Base-by-base conservation (phyloP, 1,284 basidiomycete species). In the Somion occarium region DNA sequence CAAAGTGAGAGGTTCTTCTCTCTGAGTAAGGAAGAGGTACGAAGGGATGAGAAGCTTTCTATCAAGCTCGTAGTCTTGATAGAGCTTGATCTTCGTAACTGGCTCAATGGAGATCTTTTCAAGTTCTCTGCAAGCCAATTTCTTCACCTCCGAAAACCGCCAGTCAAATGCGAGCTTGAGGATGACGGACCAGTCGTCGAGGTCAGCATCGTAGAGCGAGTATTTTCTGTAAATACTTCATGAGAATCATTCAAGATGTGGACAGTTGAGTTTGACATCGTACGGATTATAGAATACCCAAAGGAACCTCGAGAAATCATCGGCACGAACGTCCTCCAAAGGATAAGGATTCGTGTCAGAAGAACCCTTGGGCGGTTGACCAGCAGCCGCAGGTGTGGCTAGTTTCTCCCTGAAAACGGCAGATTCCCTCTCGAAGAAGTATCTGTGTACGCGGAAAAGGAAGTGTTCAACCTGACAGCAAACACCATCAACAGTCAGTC, bases 201-300 rank as follows among this genome's bases (percentile, higher is more conserved):
- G 68, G 0, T 63, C 65, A 1, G 79, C 74, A 18, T 78, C 69
- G 64, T 84, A 83, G 11, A 83, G 66, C 11, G 80, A 82, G 61
- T 79, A 82, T 65, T 69, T 72, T 13, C 81, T 82, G 55, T 18
- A 41, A 48, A 34, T 39, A 24, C 5, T n/a, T 19, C 9, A 25
- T 51, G 2, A 22, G 45, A 38, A 34, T 46, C 18, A 22, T 20
- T 38, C 3, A n/a, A n/a, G n/a, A n/a, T n/a, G 20, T 25, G 7
- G 22, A 42, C 12, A 26, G 12, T 3, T 15, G 11, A 42, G n/a
- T 45, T 27, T 27, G 39, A 25, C 7, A 22, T 34, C 80, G 60
- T 60, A 85, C 83, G 75, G 75, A 44, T 85, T 81, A 44, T 87
- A 88, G 64, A 85, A 87, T 0, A 88, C 78, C 83, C 84, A 86